Evolutionary conservation across 345 rosid genomes (phyloP), one percentile per base, ranked within the genome.

Genomic region (Citrus mangshanensis): DNA sequence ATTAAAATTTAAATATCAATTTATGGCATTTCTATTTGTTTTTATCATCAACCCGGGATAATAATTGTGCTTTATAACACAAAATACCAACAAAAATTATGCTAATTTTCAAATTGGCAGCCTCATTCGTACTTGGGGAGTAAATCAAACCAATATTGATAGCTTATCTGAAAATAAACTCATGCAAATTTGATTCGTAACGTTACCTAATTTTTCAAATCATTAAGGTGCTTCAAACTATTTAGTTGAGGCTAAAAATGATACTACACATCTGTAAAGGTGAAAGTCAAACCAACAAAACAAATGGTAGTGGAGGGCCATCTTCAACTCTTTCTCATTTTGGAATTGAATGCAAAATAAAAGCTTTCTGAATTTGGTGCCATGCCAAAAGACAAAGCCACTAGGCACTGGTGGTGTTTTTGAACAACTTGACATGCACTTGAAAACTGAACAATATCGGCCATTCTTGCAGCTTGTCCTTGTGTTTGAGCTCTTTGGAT

Each of bases 271-370:
- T 4, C 6, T 19, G 25, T 30, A 71, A 54, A 54, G 14, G 19
- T 10, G 18, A 70, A 28, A 46, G 38, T 49, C 21, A 24, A 71
- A 30, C 5, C 42, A 19, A 28, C 7, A 51, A 71, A 28, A 30
- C 27, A 30, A 71, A 18, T 9, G 16, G 40, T 49, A 6, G 59
- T 7, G 60, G 37, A 25, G 60, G 37, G 73, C 37, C 73, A 70
- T 70, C 34, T 49, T 70, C 35, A 25, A 28, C 59, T 46, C 49
- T 69, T 42, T 70, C 37, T 49, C 38, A 46, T 12, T 68, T 68
- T 40, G 72, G 72, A 40, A 40, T 68, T 68, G 72, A 54, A 42
- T 24, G 55, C 56, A 5, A 40, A 68, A n/a, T 68, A 68, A n/a
- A 24, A 1, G 9, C 21, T 24, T 68, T 68, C 28, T 42, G 56